These are phyloP conservation scores for Hyphodiscus sp. DNA, from an alignment of 2,329 filamentous ascomycete genomes.

Conservation along the genomic window DNA sequence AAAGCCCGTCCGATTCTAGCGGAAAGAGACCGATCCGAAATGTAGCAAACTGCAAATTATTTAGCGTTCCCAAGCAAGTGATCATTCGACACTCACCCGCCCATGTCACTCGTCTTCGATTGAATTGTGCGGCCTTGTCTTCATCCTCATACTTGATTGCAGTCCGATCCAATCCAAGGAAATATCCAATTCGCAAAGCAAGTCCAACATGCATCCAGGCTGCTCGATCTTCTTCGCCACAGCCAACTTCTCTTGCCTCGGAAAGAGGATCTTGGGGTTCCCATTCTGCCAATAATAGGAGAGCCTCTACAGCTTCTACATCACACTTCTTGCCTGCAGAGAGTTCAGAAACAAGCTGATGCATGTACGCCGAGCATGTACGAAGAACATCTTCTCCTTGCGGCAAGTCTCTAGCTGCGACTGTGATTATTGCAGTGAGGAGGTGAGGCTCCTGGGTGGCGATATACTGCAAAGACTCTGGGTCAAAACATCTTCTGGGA, in stretches of 20 bases:
- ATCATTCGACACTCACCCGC: slow-evolving; percentile 39
- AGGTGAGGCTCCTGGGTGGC: slow-evolving; percentile 57
- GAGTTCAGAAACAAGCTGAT: slow-evolving; percentile 57
- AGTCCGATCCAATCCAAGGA: slow-evolving; percentile 62
- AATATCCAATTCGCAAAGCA: slow-evolving; percentile 62
- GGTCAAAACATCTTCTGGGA: slow-evolving; percentile 52
- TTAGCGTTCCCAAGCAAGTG: background rate
- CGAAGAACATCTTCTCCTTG: slow-evolving; percentile 56
- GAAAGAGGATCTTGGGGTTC: slow-evolving; percentile 29
- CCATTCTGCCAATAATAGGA: slow-evolving; percentile 65
- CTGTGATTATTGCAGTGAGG: slow-evolving; percentile 60
- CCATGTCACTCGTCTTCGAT: slow-evolving; percentile 61
- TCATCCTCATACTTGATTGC: slow-evolving; percentile 55
- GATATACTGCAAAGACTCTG: slow-evolving; percentile 45
- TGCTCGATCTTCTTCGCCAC: slow-evolving; percentile 65
- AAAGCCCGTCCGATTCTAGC: slow-evolving; percentile 65
- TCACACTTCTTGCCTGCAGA: slow-evolving; percentile 59
- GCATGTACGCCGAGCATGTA: slow-evolving; percentile 61
- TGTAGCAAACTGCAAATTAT: slow-evolving; percentile 45
- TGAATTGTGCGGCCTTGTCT: slow-evolving; percentile 50
- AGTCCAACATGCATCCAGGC: slow-evolving; percentile 71
- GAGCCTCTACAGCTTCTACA: slow-evolving; percentile 62
- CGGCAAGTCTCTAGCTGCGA: slow-evolving; percentile 62
- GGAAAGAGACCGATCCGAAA: slow-evolving; percentile 53
- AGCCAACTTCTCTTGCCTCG: slow-evolving; percentile 50